Evolutionary conservation across 1,284 basidiomycete species (phyloP).

Genomic region (Laetiporus sulphureus): DNA sequence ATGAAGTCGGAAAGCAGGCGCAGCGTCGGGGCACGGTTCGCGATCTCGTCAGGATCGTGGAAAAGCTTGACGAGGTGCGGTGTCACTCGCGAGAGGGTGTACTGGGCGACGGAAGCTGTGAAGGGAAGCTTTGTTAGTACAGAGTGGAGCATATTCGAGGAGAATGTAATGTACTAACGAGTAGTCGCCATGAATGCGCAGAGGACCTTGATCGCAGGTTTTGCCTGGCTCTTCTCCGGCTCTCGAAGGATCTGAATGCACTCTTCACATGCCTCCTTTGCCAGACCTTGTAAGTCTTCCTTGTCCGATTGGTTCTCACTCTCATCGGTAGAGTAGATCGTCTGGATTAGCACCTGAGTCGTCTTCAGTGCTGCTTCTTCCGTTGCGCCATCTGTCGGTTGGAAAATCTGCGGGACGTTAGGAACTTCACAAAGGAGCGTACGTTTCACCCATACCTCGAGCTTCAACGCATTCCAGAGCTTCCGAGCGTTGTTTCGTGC

Average conservation of each 20-base stretch:
- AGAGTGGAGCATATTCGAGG: too few species aligned
- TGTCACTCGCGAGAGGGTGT: conserved; percentile 59
- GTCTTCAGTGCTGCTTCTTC: conserved; percentile 70
- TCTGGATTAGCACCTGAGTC: conserved; percentile 63
- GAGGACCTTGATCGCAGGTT: conserved; percentile 77
- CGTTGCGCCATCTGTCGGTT: conserved; percentile 74
- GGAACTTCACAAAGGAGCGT: not conserved
- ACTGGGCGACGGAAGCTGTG: conserved; percentile 65
- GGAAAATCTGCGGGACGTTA: conserved; percentile 67
- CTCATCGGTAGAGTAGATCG: conserved; percentile 49
- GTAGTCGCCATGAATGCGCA: conserved; percentile 72
- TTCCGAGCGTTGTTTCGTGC: conserved; percentile 62
- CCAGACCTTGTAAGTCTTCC: conserved; percentile 51
- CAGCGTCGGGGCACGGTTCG: conserved; percentile 70
- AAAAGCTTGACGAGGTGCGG: conserved; percentile 75
- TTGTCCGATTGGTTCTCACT: conserved; percentile 26
- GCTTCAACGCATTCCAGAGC: conserved; percentile 82
- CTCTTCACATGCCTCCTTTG: conserved; percentile 71
- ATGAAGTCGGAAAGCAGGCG: conserved; percentile 55
- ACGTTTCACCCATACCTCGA: conserved; percentile 54
- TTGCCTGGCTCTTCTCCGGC: conserved; percentile 88
- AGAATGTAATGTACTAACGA: conserved; percentile 41
- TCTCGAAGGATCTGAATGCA: conserved; percentile 76
- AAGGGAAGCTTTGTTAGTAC: not conserved
- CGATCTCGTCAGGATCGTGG: conserved; percentile 69